Evolutionary conservation across 305 asterid genomes (phyloP), one percentile per base, ranked within the genome.

Genomic region (Fraxinus xanthoxyloides): DNA sequence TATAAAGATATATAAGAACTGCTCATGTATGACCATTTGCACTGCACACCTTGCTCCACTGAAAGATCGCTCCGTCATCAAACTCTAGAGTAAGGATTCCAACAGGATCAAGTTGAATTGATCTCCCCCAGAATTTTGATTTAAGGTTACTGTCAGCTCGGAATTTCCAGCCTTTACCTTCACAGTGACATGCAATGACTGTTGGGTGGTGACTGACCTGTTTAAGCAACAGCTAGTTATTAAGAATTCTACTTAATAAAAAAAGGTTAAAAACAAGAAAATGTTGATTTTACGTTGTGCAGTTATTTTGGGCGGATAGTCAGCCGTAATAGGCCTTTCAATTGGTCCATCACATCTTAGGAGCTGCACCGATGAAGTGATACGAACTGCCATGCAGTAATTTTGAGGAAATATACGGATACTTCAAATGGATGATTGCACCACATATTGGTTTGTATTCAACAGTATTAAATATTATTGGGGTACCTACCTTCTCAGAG

Each of bases 111-210:
- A 56, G 67, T 56, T 56, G 67, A 56, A 56, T 56, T 19, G 67
- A 56, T 19, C 67, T 56, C 28, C 67, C 67, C 67, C 67, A 56
- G 67, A 56, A 56, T 56, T 56, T 56, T 19, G 67, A 56, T 56
- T 56, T 56, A 56, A 56, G 67, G 24, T 56, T 56, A 19, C 67
- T 56, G 67, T 56, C 67, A 19, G 67, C 67, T 21, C 26, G 67
- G 67, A 56, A 56, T 56, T 19, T 56, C 67, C 67, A 56, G 67
- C 67, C 67, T 56, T 56, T 19, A 19, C 28, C 32, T 88, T 93
- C 97, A 86, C 97, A 91, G 88, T 93, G 99, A 86, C 98, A 92
- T 82, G 99, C 99, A 19, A 56, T 19, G 67, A 56, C 67, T 56
- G 67, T 56, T 56, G 67, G 67, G 28, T 56, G 67, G 67, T 56